Conservation (phyloP, 2,329 filamentous ascomycete genomes). For the Colletotrichum magnum region DNA sequence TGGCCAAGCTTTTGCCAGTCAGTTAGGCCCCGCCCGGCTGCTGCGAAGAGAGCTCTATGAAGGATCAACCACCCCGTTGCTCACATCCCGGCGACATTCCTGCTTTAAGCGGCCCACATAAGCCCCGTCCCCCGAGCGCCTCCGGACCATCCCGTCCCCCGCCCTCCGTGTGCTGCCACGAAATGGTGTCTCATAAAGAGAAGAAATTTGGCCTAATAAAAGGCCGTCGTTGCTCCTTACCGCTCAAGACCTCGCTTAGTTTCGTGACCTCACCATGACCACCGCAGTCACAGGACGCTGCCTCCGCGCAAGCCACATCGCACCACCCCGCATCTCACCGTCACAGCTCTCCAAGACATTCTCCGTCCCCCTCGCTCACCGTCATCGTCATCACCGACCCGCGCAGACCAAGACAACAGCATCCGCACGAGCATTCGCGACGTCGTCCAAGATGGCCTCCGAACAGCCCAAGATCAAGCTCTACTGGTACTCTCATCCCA, state of each 20-base stretch:
- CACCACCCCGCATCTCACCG: not conserved
- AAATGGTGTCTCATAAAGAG: too few species aligned
- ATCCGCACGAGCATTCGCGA: not conserved
- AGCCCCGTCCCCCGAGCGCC: constrained; percentile 11
- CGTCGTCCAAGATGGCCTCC: constrained; percentile 25
- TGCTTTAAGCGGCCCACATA: not conserved
- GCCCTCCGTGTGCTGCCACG: not conserved
- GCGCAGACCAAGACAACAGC: not conserved
- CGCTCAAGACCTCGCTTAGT: too few species aligned
- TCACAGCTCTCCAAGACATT: constrained; percentile 2
- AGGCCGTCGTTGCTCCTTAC: too few species aligned
- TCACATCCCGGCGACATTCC: not conserved
- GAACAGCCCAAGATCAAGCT: constrained; percentile 70
- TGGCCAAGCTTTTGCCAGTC: not conserved
- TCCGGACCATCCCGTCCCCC: too few species aligned
- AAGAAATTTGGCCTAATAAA: too few species aligned
- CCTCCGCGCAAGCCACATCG: not conserved
- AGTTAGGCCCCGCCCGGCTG: too few species aligned
- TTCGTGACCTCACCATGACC: not conserved
- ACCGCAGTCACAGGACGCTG: not conserved
- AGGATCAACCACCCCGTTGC: not conserved
- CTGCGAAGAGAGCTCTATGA: too few species aligned
- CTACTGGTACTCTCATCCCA: constrained; percentile 65
- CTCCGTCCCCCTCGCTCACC: not conserved
- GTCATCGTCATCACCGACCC: not conserved